Evolutionary conservation across 2,329 filamentous ascomycete species (phyloP).

Genomic region (Fusarium sp.): DNA sequence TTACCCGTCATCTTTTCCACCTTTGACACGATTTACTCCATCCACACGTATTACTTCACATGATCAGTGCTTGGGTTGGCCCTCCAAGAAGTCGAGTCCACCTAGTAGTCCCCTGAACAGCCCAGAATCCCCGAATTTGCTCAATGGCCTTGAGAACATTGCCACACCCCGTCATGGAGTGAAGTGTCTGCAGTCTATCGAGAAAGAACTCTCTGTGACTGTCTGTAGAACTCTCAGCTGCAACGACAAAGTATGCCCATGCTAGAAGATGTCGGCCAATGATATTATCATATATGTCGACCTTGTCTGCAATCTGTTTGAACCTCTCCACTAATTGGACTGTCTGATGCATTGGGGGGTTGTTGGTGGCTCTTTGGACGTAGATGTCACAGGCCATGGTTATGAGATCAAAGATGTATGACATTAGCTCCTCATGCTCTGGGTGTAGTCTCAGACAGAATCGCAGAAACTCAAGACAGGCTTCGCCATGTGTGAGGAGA

Average conservation of each 20-base stretch:
- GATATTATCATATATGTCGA: conserved; percentile 6
- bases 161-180: not conserved
- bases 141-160: conserved; percentile 12
- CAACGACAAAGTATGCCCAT: conserved; percentile 22
- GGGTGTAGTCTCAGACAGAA: conserved; percentile 13
- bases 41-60: not conserved
- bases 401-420: conserved; percentile 17
- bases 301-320: conserved; percentile 4
- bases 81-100: conserved; percentile 18
- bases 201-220: conserved; percentile 7
- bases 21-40: no score
- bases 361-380: conserved; percentile 4
- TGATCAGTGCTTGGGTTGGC: conserved; percentile 7
- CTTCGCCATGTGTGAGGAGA: conserved; percentile 9
- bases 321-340: conserved; percentile 3
- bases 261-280: conserved; percentile 14
- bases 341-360: conserved; percentile 5
- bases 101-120: conserved; percentile 4
- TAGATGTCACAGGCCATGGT: conserved; percentile 17
- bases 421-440: conserved; percentile 15
- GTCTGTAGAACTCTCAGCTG: conserved; percentile 11
- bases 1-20: no score
- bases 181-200: not conserved
- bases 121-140: conserved; percentile 9
- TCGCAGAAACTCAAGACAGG: conserved; percentile 17